Evolutionary conservation across 257 asterid species (phyloP).

Genomic region (Knoxia roxburghii): DNA sequence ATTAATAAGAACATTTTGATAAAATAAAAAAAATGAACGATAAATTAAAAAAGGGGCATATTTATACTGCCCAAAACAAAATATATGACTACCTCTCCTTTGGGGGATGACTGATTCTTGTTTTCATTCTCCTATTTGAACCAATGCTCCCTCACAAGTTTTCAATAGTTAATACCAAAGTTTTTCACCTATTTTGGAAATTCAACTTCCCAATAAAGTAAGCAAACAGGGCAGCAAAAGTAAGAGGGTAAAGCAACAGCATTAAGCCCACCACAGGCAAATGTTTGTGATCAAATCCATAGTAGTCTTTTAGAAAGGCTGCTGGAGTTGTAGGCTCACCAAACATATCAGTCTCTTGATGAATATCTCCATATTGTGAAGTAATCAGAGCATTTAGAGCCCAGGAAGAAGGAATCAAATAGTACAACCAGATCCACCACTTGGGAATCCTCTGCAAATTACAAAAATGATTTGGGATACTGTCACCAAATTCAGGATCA

Average conservation of each 20-base stretch:
- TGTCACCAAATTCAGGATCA: too few species aligned
- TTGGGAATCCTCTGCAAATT: slow-evolving; percentile 43
- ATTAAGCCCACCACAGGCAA: slow-evolving; percentile 41
- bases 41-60: too few species aligned
- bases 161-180: not conserved
- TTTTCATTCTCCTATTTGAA: too few species aligned
- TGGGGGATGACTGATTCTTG: too few species aligned
- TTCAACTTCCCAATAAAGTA: slow-evolving; percentile 32
- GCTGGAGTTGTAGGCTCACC: slow-evolving; percentile 29
- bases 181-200: slow-evolving; percentile 38
- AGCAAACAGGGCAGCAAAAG: slow-evolving; percentile 36
- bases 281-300: slow-evolving; percentile 32
- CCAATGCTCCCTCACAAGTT: too few species aligned
- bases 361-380: slow-evolving; percentile 46
- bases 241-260: slow-evolving; percentile 31
- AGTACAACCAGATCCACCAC: slow-evolving; percentile 60
- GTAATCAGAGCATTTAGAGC: slow-evolving; percentile 42
- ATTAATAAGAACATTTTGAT: too few species aligned
- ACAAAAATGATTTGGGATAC: not conserved
- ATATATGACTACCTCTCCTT: too few species aligned
- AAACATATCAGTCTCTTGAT: slow-evolving; percentile 27
- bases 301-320: slow-evolving; percentile 37
- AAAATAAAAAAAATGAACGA: too few species aligned
- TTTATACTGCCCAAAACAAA: too few species aligned
- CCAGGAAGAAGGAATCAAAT: slow-evolving; percentile 45